Conservation (phyloP, 2,329 filamentous ascomycete genomes). For the Colletotrichum tanaceti region DNA sequence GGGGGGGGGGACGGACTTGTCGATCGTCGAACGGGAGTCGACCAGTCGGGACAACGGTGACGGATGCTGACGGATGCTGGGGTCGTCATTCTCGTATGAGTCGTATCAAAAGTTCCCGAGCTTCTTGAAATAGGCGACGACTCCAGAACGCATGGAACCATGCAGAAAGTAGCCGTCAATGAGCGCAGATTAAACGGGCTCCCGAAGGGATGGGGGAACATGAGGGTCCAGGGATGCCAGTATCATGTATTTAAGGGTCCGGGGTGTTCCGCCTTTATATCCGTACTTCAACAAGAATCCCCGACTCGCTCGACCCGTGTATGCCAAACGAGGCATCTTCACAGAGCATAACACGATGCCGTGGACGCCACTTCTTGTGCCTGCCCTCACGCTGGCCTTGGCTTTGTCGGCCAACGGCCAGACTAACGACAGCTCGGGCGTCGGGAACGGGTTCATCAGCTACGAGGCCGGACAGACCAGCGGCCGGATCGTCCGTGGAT, state of each 20-base stretch:
- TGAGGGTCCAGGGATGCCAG: too few relatives aligned
- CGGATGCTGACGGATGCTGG: neutral
- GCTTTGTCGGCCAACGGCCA: slow-evolving; percentile 12
- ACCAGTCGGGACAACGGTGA: slow-evolving; percentile 6
- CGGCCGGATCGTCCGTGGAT: slow-evolving; percentile 39
- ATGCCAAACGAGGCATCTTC: neutral
- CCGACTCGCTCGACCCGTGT: neutral
- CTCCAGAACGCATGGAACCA: slow-evolving; percentile 28
- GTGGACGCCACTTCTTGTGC: neutral
- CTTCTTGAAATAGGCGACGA: slow-evolving; percentile 24
- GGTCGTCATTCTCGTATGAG: too few relatives aligned
- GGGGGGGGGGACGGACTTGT: too few relatives aligned
- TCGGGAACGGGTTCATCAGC: slow-evolving; percentile 27
- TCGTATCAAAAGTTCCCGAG: slow-evolving; percentile 27
- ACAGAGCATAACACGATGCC: slow-evolving; percentile 9
- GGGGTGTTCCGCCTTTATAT: too few relatives aligned
- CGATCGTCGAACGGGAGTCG: slow-evolving; percentile 20
- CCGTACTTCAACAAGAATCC: neutral
- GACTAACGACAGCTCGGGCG: neutral
- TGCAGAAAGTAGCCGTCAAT: neutral
- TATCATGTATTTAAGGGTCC: neutral
- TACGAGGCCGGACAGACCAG: slow-evolving; percentile 25
- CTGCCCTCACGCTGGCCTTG: slow-evolving; percentile 24
- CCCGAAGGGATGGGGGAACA: neutral
- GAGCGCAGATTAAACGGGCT: neutral